phyloP scores from a whole-genome alignment of 495 filamentous ascomycete genomes.

The Penicillium arizonense region DNA sequence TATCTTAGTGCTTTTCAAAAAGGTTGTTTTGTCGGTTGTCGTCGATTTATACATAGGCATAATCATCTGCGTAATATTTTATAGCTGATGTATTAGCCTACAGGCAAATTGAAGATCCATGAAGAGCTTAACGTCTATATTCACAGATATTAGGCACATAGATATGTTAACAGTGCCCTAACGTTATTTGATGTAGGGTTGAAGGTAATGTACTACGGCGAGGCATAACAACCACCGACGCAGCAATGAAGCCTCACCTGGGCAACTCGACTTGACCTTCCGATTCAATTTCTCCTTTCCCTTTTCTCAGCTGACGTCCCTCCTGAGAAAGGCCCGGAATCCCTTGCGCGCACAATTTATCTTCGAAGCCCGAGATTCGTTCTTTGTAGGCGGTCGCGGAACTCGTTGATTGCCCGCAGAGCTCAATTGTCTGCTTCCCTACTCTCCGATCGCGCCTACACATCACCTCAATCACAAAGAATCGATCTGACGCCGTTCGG shows the following conservation, averaged over 20 bases:
- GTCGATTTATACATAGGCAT: no score
- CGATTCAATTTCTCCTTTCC: not conserved
- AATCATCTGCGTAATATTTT: no score
- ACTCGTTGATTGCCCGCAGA: conserved; percentile 24
- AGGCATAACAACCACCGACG: not conserved
- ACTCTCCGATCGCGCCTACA: no score
- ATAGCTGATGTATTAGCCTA: no score
- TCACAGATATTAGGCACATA: no score
- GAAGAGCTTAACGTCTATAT: no score
- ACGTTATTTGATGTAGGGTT: no score
- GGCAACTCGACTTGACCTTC: conserved; percentile 5
- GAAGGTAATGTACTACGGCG: not conserved
- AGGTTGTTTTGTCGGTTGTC: no score
- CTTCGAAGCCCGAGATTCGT: not conserved
- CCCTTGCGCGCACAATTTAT: not conserved
- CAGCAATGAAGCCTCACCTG: conserved; percentile 12
- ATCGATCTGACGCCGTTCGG: not conserved
- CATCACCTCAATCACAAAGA: no score
- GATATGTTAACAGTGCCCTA: no score
- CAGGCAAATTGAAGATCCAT: no score
- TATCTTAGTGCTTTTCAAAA: no score
- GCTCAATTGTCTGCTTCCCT: conserved; percentile 10
- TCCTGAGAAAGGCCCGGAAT: not conserved
- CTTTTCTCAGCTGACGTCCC: conserved; percentile 10
- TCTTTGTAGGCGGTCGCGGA: conserved; percentile 13